Percentiles rank a stretch among this genome's conserved stretches.
Conservation (phyloP, 1,284 basidiomycete species). For the Moniliella sp. region DNA sequence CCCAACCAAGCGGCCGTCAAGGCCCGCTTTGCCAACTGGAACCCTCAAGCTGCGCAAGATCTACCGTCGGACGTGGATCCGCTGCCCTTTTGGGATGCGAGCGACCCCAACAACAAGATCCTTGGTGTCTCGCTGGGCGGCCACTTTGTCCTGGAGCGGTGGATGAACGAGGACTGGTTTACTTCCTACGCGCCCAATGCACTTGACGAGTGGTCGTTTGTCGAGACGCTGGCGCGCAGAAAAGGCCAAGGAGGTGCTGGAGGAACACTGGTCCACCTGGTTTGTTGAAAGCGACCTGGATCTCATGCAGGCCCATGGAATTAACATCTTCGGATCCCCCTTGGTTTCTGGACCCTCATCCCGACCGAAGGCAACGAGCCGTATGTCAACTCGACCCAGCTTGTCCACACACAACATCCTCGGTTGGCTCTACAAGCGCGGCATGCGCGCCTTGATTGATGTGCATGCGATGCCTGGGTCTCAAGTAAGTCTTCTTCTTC, state of each 20-base stretch:
- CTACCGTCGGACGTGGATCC: conserved; percentile 11
- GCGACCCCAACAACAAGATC: conserved; percentile 22
- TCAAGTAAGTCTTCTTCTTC: too few relatives aligned
- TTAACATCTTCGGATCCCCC: conserved; percentile 35
- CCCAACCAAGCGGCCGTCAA: too few relatives aligned
- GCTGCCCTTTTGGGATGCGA: conserved; percentile 24
- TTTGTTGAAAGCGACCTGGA: conserved; percentile 35
- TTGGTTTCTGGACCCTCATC: conserved; percentile 33
- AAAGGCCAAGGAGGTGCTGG: conserved; percentile 9
- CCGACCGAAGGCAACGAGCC: conserved; percentile 13
- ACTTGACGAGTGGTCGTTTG: conserved; percentile 33
- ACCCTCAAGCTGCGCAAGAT: too few relatives aligned
- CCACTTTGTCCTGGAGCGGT: conserved; percentile 31
- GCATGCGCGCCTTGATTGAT: conserved; percentile 36
- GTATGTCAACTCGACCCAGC: conserved; percentile 13
- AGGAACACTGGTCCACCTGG: conserved; percentile 33
- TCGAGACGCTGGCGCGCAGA: conserved; percentile 19
- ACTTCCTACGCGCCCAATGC: neutral
- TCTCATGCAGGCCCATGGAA: conserved; percentile 17
- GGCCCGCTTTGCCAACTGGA: too few relatives aligned
- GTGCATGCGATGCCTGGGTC: conserved; percentile 36
- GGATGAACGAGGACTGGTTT: conserved; percentile 37
- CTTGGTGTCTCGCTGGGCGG: conserved; percentile 27
- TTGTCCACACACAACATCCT: conserved; percentile 16
- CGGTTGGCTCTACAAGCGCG: conserved; percentile 28